Percentiles rank a stretch among this genome's conserved stretches.
Evolutionary conservation across 2,329 filamentous ascomycete genomes (phyloP).

Genomic region (Cercospora beticola): DNA sequence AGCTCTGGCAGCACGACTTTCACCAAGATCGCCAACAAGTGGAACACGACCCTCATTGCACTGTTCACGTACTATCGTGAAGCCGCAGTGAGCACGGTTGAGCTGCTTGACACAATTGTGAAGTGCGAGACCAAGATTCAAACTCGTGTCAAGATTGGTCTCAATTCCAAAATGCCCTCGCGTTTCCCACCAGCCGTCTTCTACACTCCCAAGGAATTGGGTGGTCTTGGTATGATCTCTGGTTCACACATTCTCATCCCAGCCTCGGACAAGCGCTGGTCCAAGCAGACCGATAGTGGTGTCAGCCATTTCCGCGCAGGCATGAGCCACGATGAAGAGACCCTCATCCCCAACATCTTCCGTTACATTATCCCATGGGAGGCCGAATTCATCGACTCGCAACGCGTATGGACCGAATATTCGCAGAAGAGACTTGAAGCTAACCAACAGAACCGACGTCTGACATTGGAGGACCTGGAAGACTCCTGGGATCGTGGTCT

Average conservation of each 20-base stretch:
- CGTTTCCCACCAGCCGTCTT: conserved; percentile 98
- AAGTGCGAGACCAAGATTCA: conserved; percentile 99
- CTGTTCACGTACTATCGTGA: conserved; percentile 99
- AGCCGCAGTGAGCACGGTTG: conserved; percentile 91
- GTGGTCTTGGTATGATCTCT: conserved; percentile 97
- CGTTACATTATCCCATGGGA: conserved; percentile 99
- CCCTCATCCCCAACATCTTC: conserved; percentile 97
- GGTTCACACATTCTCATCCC: conserved; percentile 97
- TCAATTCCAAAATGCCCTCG: conserved; percentile 99
- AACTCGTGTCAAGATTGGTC: conserved; percentile 94
- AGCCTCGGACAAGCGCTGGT: conserved; percentile 96
- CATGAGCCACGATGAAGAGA: conserved; percentile 98
- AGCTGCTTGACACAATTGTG: conserved; percentile 92
- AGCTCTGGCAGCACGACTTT: conserved; percentile 99
- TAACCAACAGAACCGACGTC: conserved; percentile 90
- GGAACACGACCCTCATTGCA: conserved; percentile 96
- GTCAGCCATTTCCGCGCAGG: conserved; percentile 96
- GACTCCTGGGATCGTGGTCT: conserved; percentile 98
- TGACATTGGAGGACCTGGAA: conserved; percentile 94
- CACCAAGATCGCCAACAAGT: conserved; percentile 99
- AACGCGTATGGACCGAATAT: conserved; percentile 98
- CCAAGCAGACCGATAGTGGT: conserved; percentile 94
- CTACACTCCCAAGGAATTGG: conserved; percentile 96
- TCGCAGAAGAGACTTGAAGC: conserved; percentile 96
- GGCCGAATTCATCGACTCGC: conserved; percentile 97